These are phyloP conservation scores for Solanum boliviense DNA, from an alignment of 257 asterid genomes.

Conservation along the genomic window DNA sequence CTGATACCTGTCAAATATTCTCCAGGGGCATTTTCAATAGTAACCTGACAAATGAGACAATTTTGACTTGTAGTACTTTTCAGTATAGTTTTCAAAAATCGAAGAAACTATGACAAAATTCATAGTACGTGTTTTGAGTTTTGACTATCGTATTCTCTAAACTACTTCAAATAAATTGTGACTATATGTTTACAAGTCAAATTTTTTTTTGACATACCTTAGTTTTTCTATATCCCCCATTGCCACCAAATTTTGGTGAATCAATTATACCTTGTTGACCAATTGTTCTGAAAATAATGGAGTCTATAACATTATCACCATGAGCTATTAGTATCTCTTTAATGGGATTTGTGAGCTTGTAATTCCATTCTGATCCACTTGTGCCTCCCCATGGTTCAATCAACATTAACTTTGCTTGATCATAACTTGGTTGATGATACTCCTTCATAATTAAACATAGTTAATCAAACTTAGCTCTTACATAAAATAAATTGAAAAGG, in stretches of 20 bases:
- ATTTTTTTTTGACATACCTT: background rate
- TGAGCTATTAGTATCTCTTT: background rate
- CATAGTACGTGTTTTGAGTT: background rate
- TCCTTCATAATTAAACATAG: background rate
- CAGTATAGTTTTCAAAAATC: background rate
- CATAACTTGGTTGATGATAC: background rate
- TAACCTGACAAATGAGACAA: background rate
- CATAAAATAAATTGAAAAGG: background rate
- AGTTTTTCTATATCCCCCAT: background rate
- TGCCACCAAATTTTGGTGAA: background rate
- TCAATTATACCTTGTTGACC: background rate
- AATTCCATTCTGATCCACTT: background rate
- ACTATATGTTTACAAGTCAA: background rate
- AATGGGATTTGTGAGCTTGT: background rate
- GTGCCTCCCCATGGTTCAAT: background rate
- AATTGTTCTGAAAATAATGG: background rate
- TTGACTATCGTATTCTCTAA: background rate
- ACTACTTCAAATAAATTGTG: background rate
- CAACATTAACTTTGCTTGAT: background rate
- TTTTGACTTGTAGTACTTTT: background rate
- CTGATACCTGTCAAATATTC: conserved; percentile 6
- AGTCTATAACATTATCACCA: background rate
- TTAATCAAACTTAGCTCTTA: background rate
- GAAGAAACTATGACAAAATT: background rate
- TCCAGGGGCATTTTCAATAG: background rate